A percentile compares a stretch with the other conserved stretches of the same genome.
These are phyloP conservation scores for Myrica gale DNA, from an alignment of 306 rosid species.

Conservation along the genomic window DNA sequence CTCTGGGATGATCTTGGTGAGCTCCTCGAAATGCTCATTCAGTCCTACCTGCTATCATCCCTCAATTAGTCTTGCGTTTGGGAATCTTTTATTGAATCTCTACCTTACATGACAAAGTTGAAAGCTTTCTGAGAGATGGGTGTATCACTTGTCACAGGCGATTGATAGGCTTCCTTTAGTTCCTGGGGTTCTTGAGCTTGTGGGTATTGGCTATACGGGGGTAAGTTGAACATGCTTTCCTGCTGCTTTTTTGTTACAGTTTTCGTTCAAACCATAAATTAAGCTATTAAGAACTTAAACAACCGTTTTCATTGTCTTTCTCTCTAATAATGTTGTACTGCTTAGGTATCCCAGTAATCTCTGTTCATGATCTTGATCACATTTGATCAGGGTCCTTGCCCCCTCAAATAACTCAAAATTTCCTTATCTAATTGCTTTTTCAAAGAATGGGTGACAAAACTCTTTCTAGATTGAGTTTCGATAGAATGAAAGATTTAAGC, in stretches of 20 bases:
- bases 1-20: constrained; percentile 70
- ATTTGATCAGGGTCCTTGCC: no score
- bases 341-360: no score
- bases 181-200: constrained; percentile 83
- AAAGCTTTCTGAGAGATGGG: constrained; percentile 13
- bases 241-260: constrained; percentile 1
- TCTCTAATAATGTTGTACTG: no score
- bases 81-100: neutral
- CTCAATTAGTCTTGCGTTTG: neutral
- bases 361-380: no score
- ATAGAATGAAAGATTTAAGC: no score
- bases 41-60: neutral
- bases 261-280: neutral
- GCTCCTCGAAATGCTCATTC: constrained; percentile 27
- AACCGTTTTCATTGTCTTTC: neutral
- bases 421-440: no score
- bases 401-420: no score
- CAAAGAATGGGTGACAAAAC: no score
- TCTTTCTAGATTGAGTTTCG: no score
- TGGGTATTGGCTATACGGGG: constrained; percentile 90
- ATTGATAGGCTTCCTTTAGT: constrained; percentile 87
- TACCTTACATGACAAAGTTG: neutral
- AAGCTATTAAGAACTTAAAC: neutral
- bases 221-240: constrained; percentile 45
- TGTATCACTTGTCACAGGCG: constrained; percentile 53